Evolutionary conservation across 2,329 filamentous ascomycete genomes (phyloP), one percentile per base, ranked within the genome.

Genomic region (Ascochyta fabae): DNA sequence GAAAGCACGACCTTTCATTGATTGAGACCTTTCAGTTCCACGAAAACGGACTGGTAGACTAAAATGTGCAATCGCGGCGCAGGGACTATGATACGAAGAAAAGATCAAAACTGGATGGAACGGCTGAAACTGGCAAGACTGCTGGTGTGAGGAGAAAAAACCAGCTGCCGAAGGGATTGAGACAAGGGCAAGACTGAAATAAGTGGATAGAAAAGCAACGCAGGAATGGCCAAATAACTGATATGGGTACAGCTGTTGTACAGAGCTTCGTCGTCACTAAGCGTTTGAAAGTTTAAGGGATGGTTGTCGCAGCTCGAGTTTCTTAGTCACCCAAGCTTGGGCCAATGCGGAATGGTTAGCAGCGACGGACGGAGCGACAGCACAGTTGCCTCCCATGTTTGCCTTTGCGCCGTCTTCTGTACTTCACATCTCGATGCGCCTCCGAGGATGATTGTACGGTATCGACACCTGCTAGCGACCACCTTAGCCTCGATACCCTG

Each of bases 391-490:
- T 48, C 55, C 36, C 36, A 48, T 57, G 53, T 54, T 61, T 48
- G 53, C 60, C 44, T 42, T 56, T 52, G 55, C 62, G 59, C 64
- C 65, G 60, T 61, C 61, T 41, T 53, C 40, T 51, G 47, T 55
- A 53, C 46, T 43, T 40, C 51, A 43, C 60, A 65, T 49, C 58
- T 57, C 64, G 58, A 75, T 75, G 72, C 62, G 57, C 56, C 60
- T 61, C 67, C 64, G 64, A 75, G 67, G 64, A 76, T 76, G 73
- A 76, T 75, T 75, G 71, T 76, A 64, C 68, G 73, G 61, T 71
- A 74, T 63, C 67, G 70, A 67, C 68, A 70, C 56, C 61, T 72
- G 62, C 60, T 73, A 64, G 70, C 68, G 67, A 73, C 71, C 62
- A 73, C 65, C 63, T 65, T 72, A 66, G 63, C 70, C 69, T 72